Base-by-base conservation (phyloP, 345 rosid genomes). In the Adansonia digitata region DNA sequence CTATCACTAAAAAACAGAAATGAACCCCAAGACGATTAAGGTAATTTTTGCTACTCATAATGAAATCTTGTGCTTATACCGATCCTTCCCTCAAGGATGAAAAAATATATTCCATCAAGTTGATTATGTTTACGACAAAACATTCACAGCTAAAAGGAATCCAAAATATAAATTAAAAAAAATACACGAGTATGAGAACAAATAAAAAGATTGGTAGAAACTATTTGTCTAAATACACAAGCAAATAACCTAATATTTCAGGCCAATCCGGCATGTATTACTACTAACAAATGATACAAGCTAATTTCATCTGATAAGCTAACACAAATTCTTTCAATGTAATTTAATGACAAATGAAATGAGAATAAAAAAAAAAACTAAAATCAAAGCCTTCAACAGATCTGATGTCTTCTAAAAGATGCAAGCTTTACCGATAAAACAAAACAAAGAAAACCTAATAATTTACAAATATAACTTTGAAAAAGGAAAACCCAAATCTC, bases 11-110 rank as follows among this genome's bases (percentile, higher is more conserved):
- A n/a, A 0, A 63, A 18, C 46, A 20, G 0, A 8, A 62, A 34
- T 17, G 5, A 35, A 62, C n/a, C 0, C 43, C 15, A 24, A 34
- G 2, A 34, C 87, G 88, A 34, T 3, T 45, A 2, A 61, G 15
- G 29, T 7, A 61, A 5, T 17, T 17, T 7, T 27, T 0, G 24
- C 14, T 55, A 55, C 24, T 55, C 31, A 10, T 4, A 2, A 2
- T 1, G 11, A 53, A 55, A 55, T 55, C 0, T 24, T 2, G 2
- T 1, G 14, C 10, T 2, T 8, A 22, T 11, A 24, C 61, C 31
- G 26, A 56, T 56, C 17, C 34, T 56, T 56, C 17, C 26, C 34
- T 11, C 2, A 3, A 24, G 7, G 31, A 26, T 26, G 5, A 22
- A 22, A 13, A 20, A 11, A 18, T 52, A 7, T 24, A 24, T 9